Evolutionary conservation across 1,284 basidiomycete species (phyloP), one percentile per base, ranked within the genome.

Genomic region (Lignosus rhinocerotis): DNA sequence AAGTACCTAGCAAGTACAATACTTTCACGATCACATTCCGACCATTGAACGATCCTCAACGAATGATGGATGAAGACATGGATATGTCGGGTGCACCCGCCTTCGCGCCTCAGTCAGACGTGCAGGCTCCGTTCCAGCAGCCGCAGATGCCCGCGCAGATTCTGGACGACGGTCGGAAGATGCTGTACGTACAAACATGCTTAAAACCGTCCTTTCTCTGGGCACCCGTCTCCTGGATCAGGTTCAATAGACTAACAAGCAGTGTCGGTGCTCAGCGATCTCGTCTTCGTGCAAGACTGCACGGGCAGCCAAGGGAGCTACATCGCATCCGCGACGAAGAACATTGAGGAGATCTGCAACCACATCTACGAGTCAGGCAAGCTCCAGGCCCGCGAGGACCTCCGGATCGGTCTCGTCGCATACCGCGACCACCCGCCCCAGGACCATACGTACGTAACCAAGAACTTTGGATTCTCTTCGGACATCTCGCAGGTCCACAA

Each of bases 281-380:
- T 96, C 61, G 90, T 86, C 69, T 94, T 86, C 76, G 86, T 96
- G 30, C 92, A 96, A 72, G 94, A 96, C 75, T 95, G 93, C 73
- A 96, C 94, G 2, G 94, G 94, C 14, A 90, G 87, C 67, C 90
- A 93, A 69, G 90, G 91, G 42, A 88, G 85, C 69, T 92, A 92
- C 74, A 92, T 91, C 63, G 82, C 88, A 14, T 91, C 92, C 52
- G 95, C 96, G n/a, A 96, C 96, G 7, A 93, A 92, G 78, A 98
- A 99, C 76, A 98, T 99, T 76, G 93, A 96, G 70, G 85, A 92
- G 71, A 99, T 99, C 70, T 97, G 94, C 73, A 92, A 92, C 58
- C 90, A 94, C 76, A 99, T 99, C 69, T 92, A 95, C 74, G 90
- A 94, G 75, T 97, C 95, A 31, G 95, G 96, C 51, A 92, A 92